These are phyloP conservation scores for Kwoniella sp. DNA, from an alignment of 768 basidiomycete species.

Conservation along the genomic window DNA sequence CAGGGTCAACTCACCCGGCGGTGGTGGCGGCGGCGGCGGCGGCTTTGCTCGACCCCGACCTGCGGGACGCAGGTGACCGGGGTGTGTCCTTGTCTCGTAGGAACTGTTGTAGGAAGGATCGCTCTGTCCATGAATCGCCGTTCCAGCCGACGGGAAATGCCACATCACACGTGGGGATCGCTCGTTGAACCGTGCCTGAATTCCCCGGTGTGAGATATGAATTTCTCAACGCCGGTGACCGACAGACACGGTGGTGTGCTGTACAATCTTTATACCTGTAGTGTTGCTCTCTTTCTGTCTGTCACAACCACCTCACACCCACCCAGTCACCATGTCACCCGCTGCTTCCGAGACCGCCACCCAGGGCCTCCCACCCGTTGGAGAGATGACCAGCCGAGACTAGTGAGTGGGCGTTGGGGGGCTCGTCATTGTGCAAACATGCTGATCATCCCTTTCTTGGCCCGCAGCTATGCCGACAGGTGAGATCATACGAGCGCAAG, in stretches of 20 bases:
- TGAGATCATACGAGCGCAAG: conserved; percentile 9
- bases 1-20: conserved; percentile 28
- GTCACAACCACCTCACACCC: no score
- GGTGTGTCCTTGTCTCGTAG: not conserved
- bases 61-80: conserved; percentile 33
- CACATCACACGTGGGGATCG: not conserved
- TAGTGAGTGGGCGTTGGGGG: conserved; percentile 36
- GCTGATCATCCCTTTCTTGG: not conserved
- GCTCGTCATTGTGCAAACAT: conserved; percentile 2
- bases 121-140: not conserved
- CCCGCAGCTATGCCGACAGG: conserved; percentile 42
- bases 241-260: no score
- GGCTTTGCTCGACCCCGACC: conserved; percentile 46
- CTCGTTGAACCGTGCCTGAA: not conserved
- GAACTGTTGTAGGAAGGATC: not conserved
- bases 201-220: no score
- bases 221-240: no score
- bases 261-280: no score
- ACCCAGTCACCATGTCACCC: no score
- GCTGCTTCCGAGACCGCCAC: conserved; percentile 19
- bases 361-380: conserved; percentile 36
- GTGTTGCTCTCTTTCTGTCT: no score
- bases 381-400: conserved; percentile 46
- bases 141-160: not conserved
- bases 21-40: conserved; percentile 35